Conservation (phyloP, 2,329 filamentous ascomycete genomes). For the Geosmithia putterillii region DNA sequence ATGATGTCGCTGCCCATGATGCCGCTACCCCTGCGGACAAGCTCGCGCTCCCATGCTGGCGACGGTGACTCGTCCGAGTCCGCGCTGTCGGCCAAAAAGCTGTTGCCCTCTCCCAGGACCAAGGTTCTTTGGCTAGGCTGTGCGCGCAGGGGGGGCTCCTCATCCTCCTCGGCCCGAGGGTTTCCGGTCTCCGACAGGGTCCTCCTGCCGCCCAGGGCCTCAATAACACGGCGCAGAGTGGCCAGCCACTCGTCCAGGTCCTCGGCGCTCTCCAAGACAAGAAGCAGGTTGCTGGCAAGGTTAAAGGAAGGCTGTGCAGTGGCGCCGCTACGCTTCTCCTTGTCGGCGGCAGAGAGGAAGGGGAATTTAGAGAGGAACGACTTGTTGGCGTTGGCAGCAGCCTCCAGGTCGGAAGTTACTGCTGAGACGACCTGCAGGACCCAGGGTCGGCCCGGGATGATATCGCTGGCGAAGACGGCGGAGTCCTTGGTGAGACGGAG, state of each 20-base stretch:
- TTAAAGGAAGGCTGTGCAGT: conserved; percentile 25
- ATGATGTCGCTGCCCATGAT: conserved; percentile 5
- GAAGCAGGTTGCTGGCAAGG: conserved; percentile 43
- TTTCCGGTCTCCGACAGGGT: conserved; percentile 46
- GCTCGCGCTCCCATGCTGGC: conserved; percentile 1
- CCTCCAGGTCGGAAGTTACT: conserved; percentile 44
- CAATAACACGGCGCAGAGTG: conserved; percentile 56
- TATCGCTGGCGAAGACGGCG: conserved; percentile 68
- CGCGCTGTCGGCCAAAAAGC: conserved; percentile 22
- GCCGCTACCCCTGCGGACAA: conserved; percentile 5
- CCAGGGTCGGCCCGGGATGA: conserved; percentile 70
- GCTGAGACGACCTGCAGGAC: conserved; percentile 63
- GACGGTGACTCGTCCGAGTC: neutral
- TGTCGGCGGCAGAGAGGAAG: conserved; percentile 25
- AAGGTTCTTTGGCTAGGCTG: conserved; percentile 32
- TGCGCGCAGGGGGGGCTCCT: conserved; percentile 15
- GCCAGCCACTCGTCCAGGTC: conserved; percentile 70
- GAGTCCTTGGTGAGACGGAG: conserved; percentile 62
- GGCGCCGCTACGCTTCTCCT: neutral
- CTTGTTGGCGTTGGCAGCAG: conserved; percentile 27
- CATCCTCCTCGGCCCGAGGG: conserved; percentile 25
- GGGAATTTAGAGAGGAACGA: conserved; percentile 3
- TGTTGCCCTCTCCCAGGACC: conserved; percentile 33
- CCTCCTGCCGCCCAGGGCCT: conserved; percentile 55
- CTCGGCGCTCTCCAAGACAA: conserved; percentile 60